Evolutionary conservation across 1,139 yeast genomes (phyloP), one percentile per base, ranked within the genome.

Genomic region (Pichia sp.): DNA sequence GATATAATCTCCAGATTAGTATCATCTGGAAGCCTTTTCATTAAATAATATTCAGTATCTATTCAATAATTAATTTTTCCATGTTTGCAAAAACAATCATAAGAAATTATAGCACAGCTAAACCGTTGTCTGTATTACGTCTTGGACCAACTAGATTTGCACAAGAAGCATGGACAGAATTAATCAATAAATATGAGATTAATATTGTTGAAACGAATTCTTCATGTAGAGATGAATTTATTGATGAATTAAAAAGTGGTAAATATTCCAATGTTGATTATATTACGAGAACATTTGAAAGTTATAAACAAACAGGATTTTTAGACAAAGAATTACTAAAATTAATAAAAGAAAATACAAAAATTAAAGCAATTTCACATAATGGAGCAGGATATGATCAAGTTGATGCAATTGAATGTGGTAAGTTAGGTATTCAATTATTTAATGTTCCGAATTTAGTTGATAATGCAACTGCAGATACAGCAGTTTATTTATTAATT

Each of bases 381-480:
- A 75, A 79, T 58, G 97, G 97, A 49, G 98, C 98, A 1, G 97
- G 98, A 5, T 92, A 92, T 65, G 97, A 92, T 63, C 90, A 83
- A 65, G 72, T 84, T 42, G 88, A 83, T 58, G 78, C 80, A 2
- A 71, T 67, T 38, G 77, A 76, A 42, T 74, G 76, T 55, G 74
- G 77, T 9, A 66, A 57, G n/a, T 50, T 61, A 31, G 70, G 70
- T 7, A 81, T 86, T 48, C 88, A 83, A 65, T 70, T 86, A 9
- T 78, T 90, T 8, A 83, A 86, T 62, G 84, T 83, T 7, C 90
- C 94, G 4, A 73, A 71, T 4, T 71, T 85, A 4, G 94, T 86
- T 25, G 89, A 85, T 57, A 78, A 76, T 7, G 86, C 95, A 11
- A 88, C 96, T 11, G 95, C 96, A 1, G 89, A 83, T 57, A 79